A percentile compares a stretch with the other conserved stretches of the same genome.
These are phyloP conservation scores for Stagonosporopsis rhizophila DNA, from an alignment of 2,329 filamentous ascomycete species.

Conservation along the genomic window DNA sequence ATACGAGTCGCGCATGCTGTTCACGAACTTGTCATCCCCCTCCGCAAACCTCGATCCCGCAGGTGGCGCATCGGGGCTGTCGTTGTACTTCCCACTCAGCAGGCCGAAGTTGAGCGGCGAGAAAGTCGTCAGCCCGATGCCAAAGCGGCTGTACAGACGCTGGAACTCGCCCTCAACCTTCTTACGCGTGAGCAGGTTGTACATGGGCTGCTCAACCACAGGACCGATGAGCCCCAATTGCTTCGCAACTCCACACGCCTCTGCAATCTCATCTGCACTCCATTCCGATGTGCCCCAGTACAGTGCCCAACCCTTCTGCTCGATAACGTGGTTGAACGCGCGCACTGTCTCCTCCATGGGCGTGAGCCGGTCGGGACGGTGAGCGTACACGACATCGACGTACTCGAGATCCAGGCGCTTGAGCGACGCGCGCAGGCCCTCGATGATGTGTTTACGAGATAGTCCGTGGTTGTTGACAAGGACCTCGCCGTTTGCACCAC, in stretches of 20 bases:
- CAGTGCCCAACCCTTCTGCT: constrained; percentile 69
- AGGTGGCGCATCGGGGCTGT: constrained; percentile 60
- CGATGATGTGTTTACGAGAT: constrained; percentile 73
- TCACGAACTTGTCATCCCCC: constrained; percentile 64
- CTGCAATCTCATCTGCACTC: constrained; percentile 65
- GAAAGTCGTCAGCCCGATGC: constrained; percentile 64
- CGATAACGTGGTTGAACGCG: constrained; percentile 74
- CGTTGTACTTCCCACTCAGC: constrained; percentile 68
- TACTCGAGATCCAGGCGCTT: constrained; percentile 66
- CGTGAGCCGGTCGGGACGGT: constrained; percentile 71
- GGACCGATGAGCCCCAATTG: constrained; percentile 65
- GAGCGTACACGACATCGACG: constrained; percentile 74
- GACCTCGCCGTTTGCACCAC: constrained; percentile 58
- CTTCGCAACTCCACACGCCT: constrained; percentile 66
- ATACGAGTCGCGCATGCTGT: constrained; percentile 52
- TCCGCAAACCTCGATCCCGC: constrained; percentile 65
- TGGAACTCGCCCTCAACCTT: constrained; percentile 66
- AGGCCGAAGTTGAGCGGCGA: constrained; percentile 64
- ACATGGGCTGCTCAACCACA: constrained; percentile 61
- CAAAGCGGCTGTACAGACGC: constrained; percentile 61
- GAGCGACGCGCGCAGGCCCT: constrained; percentile 68
- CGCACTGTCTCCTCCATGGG: constrained; percentile 76
- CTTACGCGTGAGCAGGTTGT: constrained; percentile 65
- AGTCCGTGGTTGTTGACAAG: constrained; percentile 72
- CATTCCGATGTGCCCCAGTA: constrained; percentile 71